Evolutionary conservation across 2,329 filamentous ascomycete genomes (phyloP).

Genomic region (Fusarium nodosum): DNA sequence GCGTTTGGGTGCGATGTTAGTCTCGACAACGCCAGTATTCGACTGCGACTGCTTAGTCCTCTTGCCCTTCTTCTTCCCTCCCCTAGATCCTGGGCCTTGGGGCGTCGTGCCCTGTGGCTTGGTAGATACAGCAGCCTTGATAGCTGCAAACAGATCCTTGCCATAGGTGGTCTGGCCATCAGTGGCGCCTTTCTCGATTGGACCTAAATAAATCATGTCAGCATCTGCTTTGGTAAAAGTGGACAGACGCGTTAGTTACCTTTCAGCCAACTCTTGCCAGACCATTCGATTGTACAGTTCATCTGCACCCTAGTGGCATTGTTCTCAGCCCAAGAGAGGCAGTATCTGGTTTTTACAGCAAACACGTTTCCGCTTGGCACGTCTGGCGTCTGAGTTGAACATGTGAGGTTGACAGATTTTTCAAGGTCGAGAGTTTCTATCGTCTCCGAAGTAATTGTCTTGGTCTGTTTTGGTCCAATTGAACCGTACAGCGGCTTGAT

Average conservation of each 20-base stretch:
- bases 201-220: conserved; percentile 72
- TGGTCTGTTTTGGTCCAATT: conserved; percentile 94
- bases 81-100: conserved; percentile 63
- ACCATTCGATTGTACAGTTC: conserved; percentile 95
- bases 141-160: conserved; percentile 80
- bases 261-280: conserved; percentile 97
- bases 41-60: conserved; percentile 63
- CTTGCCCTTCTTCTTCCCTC: conserved; percentile 71
- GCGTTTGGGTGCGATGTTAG: conserved; percentile 58
- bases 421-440: conserved; percentile 90
- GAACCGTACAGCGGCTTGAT: conserved; percentile 89
- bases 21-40: conserved; percentile 58
- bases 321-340: conserved; percentile 89
- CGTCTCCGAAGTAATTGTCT: conserved; percentile 88
- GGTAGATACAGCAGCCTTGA: conserved; percentile 79
- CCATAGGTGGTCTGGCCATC: conserved; percentile 89
- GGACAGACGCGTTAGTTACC: conserved; percentile 66
- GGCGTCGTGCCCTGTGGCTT: conserved; percentile 67
- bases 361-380: conserved; percentile 96
- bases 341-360: conserved; percentile 92
- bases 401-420: conserved; percentile 84
- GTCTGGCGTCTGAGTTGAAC: conserved; percentile 90
- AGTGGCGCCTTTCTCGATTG: conserved; percentile 95
- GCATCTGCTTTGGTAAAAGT: conserved; percentile 19
- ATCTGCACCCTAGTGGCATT: conserved; percentile 88